Evolutionary conservation across 768 basidiomycete species (phyloP).

Genomic region (Rhodotorula kratochvilovae): DNA sequence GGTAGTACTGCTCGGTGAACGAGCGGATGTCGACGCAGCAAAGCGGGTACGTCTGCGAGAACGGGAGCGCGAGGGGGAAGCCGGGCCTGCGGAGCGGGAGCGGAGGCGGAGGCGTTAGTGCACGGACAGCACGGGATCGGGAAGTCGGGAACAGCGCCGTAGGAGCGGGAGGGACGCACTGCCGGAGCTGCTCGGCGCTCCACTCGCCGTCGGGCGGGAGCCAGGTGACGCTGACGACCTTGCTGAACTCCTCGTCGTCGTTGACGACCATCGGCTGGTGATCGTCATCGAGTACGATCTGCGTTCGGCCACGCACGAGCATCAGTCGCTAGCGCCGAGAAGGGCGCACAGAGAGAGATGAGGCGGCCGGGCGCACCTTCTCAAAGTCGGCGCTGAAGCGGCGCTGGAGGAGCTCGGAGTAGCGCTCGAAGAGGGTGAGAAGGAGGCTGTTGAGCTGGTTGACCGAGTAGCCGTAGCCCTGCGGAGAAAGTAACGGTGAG

Average conservation of each 20-base stretch:
- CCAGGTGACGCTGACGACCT: slow-evolving; percentile 78
- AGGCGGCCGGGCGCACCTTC: slow-evolving; percentile 50
- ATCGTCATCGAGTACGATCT: slow-evolving; percentile 80
- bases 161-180: slow-evolving; percentile 13
- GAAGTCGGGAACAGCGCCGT: too few relatives aligned
- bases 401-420: slow-evolving; percentile 70
- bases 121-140: too few relatives aligned
- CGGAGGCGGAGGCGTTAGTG: neutral
- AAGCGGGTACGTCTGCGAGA: slow-evolving; percentile 92
- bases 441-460: slow-evolving; percentile 76
- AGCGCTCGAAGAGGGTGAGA: slow-evolving; percentile 83
- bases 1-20: slow-evolving; percentile 92
- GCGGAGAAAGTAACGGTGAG: neutral
- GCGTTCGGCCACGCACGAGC: neutral
- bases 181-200: slow-evolving; percentile 19
- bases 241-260: slow-evolving; percentile 59
- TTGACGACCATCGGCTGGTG: slow-evolving; percentile 74
- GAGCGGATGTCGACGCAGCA: slow-evolving; percentile 86
- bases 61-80: slow-evolving; percentile 72
- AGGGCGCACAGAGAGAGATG: neutral
- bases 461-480: slow-evolving; percentile 85
- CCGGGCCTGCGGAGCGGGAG: slow-evolving; percentile 51
- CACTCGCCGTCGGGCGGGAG: slow-evolving; percentile 59
- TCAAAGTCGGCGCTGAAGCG: slow-evolving; percentile 80
- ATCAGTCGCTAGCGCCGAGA: neutral